These are phyloP conservation scores for Fomes fomentarius DNA, from an alignment of 1,284 basidiomycete species.

Conservation along the genomic window DNA sequence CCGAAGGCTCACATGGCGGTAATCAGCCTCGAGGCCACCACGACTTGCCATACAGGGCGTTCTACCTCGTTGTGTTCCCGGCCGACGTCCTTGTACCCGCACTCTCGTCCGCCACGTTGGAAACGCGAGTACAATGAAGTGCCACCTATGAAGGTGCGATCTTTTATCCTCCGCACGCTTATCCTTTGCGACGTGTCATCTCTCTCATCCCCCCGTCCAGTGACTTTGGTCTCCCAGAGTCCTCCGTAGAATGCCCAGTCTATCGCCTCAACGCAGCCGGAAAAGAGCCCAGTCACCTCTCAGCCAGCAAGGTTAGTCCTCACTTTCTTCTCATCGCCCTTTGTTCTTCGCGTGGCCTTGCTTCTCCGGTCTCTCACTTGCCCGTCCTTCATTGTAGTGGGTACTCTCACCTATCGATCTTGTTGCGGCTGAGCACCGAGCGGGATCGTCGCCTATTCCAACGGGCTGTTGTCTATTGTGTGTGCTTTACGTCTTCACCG, in stretches of 20 bases:
- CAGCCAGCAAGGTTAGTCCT: slow-evolving; percentile 41
- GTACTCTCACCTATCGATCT: slow-evolving; percentile 14
- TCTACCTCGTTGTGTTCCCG: slow-evolving; percentile 38
- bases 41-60: slow-evolving; percentile 37
- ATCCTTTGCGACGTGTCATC: slow-evolving; percentile 33
- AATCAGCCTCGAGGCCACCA: slow-evolving; percentile 44
- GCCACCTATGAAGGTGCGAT: slow-evolving; percentile 36
- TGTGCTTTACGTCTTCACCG: slow-evolving; percentile 25
- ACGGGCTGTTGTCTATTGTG: slow-evolving; percentile 21
- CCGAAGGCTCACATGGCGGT: slow-evolving; percentile 32
- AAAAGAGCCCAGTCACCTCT: slow-evolving; percentile 38
- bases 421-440: slow-evolving; percentile 13
- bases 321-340: slow-evolving; percentile 18
- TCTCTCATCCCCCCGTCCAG: slow-evolving; percentile 28
- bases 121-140: slow-evolving; percentile 41
- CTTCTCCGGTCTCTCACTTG: slow-evolving; percentile 8
- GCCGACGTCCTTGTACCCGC: slow-evolving; percentile 34
- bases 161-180: slow-evolving; percentile 33
- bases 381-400: slow-evolving; percentile 12
- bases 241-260: slow-evolving; percentile 54
- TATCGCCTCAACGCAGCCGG: slow-evolving; percentile 61
- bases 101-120: slow-evolving; percentile 40
- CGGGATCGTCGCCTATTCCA: slow-evolving; percentile 18
- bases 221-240: slow-evolving; percentile 26
- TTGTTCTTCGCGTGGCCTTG: slow-evolving; percentile 12